phyloP scores from a whole-genome alignment of 2,329 filamentous ascomycete genomes.

The Neopestalotiopsis sp. region DNA sequence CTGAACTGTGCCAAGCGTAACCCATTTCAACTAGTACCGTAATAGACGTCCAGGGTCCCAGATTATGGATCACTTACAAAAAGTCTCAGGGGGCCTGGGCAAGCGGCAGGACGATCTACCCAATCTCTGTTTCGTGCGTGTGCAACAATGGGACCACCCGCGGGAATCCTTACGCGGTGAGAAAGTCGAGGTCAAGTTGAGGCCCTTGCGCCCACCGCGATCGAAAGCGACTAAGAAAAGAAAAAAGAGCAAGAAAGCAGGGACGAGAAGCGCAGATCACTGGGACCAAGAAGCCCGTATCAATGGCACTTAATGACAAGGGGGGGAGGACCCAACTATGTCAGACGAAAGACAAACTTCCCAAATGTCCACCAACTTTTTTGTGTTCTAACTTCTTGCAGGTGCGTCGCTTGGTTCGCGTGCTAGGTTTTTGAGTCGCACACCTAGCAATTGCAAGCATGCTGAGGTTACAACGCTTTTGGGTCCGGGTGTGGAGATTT shows the following conservation, averaged over 20 bases:
- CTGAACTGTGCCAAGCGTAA: neutral
- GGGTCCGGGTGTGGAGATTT: neutral
- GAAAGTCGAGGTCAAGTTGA: neutral
- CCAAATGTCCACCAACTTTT: neutral
- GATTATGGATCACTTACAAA: neutral
- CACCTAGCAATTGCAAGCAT: neutral
- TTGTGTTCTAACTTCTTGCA: neutral
- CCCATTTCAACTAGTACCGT: neutral
- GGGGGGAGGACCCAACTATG: neutral
- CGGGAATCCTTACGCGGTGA: neutral
- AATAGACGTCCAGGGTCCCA: neutral
- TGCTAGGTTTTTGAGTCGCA: neutral
- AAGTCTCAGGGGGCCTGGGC: neutral
- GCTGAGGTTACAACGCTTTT: neutral
- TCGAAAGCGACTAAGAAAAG: neutral
- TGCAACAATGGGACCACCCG: neutral
- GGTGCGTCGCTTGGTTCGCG: neutral
- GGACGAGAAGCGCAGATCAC: neutral
- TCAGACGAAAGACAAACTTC: neutral
- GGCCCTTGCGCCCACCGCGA: neutral
- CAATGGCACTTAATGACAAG: too few species aligned
- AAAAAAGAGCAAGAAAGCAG: neutral
- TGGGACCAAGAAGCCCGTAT: neutral
- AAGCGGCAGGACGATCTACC: neutral
- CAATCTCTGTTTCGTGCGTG: neutral